These are phyloP conservation scores for Corynespora cassiicola DNA, from an alignment of 2,329 filamentous ascomycete species.

Conservation along the genomic window DNA sequence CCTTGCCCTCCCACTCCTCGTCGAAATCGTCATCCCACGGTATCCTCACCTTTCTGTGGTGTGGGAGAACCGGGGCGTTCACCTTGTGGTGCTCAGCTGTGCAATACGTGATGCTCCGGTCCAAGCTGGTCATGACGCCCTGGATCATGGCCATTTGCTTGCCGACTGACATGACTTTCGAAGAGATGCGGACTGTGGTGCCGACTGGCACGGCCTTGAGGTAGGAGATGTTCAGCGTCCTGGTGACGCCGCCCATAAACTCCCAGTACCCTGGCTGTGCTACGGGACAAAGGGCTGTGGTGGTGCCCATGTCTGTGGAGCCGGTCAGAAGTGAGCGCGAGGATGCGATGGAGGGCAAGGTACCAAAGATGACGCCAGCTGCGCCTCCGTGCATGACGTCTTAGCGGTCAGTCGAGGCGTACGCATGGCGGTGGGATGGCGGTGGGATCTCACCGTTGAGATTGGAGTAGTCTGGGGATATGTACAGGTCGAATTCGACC, in stretches of 20 bases:
- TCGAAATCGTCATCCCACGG: slow-evolving; percentile 55
- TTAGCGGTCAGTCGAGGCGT: slow-evolving; percentile 15
- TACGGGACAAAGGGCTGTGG: slow-evolving; percentile 56
- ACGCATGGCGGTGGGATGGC: not conserved
- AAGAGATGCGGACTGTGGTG: slow-evolving; percentile 51
- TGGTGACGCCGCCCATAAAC: slow-evolving; percentile 59
- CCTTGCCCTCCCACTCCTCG: slow-evolving; percentile 23
- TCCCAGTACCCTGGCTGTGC: slow-evolving; percentile 59
- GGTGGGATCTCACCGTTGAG: slow-evolving; percentile 38
- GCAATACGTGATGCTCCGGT: slow-evolving; percentile 56
- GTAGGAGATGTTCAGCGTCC: slow-evolving; percentile 59
- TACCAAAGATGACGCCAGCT: slow-evolving; percentile 46
- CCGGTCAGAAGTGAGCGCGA: not conserved
- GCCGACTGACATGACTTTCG: slow-evolving; percentile 54
- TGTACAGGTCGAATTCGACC: slow-evolving; percentile 41
- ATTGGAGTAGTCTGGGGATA: slow-evolving; percentile 45
- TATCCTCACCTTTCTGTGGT: slow-evolving; percentile 48
- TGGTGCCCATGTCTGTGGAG: slow-evolving; percentile 50
- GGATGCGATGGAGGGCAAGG: not conserved
- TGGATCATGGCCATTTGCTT: slow-evolving; percentile 60
- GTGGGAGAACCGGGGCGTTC: slow-evolving; percentile 47
- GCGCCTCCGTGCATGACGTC: slow-evolving; percentile 51
- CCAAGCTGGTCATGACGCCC: slow-evolving; percentile 56
- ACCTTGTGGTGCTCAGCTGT: slow-evolving; percentile 63
- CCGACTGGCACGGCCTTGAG: slow-evolving; percentile 57